Evolutionary conservation across 176 grass and related monocot genomes (phyloP).

Genomic region (Musa itinerans): DNA sequence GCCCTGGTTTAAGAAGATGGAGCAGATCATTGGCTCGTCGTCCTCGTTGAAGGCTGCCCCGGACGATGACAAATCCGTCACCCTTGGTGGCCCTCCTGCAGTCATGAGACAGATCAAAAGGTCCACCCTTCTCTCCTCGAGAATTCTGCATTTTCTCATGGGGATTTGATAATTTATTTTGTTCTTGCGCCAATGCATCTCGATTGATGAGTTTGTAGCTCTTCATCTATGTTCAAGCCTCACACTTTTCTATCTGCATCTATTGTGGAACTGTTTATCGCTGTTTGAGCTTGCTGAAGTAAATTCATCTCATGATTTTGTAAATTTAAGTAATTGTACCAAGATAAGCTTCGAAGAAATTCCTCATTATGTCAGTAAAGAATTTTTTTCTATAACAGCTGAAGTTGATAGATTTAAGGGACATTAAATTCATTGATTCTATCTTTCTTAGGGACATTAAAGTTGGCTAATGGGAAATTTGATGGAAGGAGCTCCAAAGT

Average conservation of each 20-base stretch:
- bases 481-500: no score
- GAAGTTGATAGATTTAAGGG: no score
- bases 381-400: no score
- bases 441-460: no score
- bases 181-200: background rate
- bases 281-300: background rate
- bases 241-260: background rate
- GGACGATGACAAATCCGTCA: conserved; percentile 15
- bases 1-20: conserved; percentile 88
- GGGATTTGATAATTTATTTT: background rate
- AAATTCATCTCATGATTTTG: no score
- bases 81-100: conserved; percentile 8
- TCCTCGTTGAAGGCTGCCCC: conserved; percentile 30
- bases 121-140: conserved; percentile 17
- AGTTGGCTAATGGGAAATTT: no score
- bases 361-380: no score
- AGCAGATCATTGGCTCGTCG: conserved; percentile 46
- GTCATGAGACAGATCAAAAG: conserved; percentile 48
- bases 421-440: no score
- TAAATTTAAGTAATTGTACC: no score
- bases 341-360: no score
- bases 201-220: background rate
- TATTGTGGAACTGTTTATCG: background rate
- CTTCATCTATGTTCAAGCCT: background rate
- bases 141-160: background rate